Evolutionary conservation across 208 protist species (phyloP).

Genomic region (Balamuthia mandrillaris): DNA sequence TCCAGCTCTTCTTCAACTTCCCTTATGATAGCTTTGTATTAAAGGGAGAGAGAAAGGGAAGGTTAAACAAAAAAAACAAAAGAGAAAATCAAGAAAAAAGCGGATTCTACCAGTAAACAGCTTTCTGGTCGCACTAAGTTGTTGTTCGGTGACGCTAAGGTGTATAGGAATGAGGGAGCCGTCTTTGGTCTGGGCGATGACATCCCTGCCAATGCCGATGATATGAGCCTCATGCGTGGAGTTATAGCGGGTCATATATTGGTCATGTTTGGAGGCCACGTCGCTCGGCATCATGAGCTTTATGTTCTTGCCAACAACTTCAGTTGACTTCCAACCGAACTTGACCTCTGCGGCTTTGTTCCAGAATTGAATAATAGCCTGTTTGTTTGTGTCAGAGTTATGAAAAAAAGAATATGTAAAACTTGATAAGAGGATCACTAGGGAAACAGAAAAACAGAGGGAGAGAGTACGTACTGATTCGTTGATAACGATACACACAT

Average conservation of each 20-base stretch:
- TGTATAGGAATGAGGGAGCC: neutral
- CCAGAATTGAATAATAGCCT: neutral
- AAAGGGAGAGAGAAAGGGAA: too few relatives aligned
- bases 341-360: neutral
- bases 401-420: too few relatives aligned
- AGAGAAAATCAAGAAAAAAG: too few relatives aligned
- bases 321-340: neutral
- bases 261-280: neutral
- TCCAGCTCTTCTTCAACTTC: neutral
- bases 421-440: too few relatives aligned
- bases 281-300: slow-evolving; percentile 13
- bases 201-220: neutral
- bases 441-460: too few relatives aligned
- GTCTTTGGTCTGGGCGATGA: neutral
- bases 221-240: neutral
- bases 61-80: too few relatives aligned
- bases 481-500: too few relatives aligned
- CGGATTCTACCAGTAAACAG: neutral
- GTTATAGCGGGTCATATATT: neutral
- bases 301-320: neutral
- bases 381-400: too few relatives aligned
- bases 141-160: neutral
- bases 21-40: neutral
- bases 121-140: neutral
- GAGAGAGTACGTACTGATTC: too few relatives aligned